Evolutionary conservation across 140 eudicot species (phyloP), one percentile per base, ranked within the genome.

Genomic region (Stevia rebaudiana): DNA sequence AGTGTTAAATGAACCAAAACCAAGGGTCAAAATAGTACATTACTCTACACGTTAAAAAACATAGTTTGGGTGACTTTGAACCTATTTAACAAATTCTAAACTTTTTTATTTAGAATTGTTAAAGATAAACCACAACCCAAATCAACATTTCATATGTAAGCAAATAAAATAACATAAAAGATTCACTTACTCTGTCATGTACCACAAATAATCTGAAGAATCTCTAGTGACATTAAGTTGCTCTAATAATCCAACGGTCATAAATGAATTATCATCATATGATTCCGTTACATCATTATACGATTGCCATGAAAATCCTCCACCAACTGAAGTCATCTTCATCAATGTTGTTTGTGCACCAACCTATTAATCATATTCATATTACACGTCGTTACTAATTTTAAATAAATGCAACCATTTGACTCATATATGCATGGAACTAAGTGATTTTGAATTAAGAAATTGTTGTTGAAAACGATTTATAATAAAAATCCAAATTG

Each of bases 221-320:
- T 88, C 99, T 75, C 99, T 46, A 22, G 97, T 92, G 15, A 89
- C 84, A 76, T 92, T 92, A 23, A 92, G 56, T 71, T 92, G 99
- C 76, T 92, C 99, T 80, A 82, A 50, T 72, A 92, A 81, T 61
- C 99, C 99, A 50, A 67, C 64, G 1, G 71, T 66, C 19, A 90
- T 78, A 54, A 88, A 92, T 23, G 86, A 54, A 56, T 78, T 78
- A 54, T 81, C 99, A 0, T 78, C 85, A 48, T 70, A 73, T 63
- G 83, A 73, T 21, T 84, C 82, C 8, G 95, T 71, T 65, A 83
- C 95, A 37, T 88, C 99, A 49, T 73, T 83, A 72, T 81, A 92
- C 5, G 95, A 92, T 57, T 92, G 90, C 97, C 99, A 92, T 21
- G 84, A 67, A 42, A 92, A 88, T 52, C 81, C 77, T 40, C 54